These are phyloP conservation scores for Stygiomarasmius scandens DNA, from an alignment of 1,284 basidiomycete genomes.

Conservation along the genomic window DNA sequence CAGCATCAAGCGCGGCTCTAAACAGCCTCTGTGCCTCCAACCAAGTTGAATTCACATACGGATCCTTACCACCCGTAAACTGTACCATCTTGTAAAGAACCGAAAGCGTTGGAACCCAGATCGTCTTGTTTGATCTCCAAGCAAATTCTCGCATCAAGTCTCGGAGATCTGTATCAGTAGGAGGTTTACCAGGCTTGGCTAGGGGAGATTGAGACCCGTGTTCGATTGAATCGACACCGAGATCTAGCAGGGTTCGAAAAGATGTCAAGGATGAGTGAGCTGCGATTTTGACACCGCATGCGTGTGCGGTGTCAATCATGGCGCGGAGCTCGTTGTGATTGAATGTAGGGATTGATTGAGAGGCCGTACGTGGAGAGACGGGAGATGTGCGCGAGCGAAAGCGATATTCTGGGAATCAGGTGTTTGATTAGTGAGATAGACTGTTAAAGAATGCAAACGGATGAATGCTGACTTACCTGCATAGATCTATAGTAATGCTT, in stretches of 20 bases:
- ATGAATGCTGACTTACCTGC: constrained; percentile 45
- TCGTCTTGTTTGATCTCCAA: constrained; percentile 32
- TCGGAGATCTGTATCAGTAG: background rate
- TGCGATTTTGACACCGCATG: constrained; percentile 59
- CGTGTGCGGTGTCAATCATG: constrained; percentile 56
- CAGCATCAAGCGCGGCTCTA: constrained; percentile 42
- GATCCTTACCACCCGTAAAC: constrained; percentile 16
- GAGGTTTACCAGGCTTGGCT: background rate
- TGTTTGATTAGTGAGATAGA: background rate
- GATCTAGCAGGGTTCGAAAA: constrained; percentile 37
- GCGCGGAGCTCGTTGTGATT: constrained; percentile 47
- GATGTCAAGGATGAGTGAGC: constrained; percentile 52
- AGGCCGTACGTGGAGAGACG: constrained; percentile 39
- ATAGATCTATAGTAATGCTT: constrained; percentile 43
- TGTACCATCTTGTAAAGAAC: constrained; percentile 42
- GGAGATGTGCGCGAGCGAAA: constrained; percentile 45
- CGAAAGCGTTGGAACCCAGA: constrained; percentile 65
- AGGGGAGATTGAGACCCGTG: constrained; percentile 40
- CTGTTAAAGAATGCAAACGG: background rate
- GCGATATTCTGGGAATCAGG: constrained; percentile 47
- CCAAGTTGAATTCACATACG: constrained; percentile 37
- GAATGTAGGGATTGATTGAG: constrained; percentile 47
- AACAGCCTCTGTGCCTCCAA: constrained; percentile 43
- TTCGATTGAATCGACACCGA: constrained; percentile 53
- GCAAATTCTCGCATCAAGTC: constrained; percentile 28